Conservation (phyloP, 495 filamentous ascomycete species). For the Staphylotrichum longicolle region DNA sequence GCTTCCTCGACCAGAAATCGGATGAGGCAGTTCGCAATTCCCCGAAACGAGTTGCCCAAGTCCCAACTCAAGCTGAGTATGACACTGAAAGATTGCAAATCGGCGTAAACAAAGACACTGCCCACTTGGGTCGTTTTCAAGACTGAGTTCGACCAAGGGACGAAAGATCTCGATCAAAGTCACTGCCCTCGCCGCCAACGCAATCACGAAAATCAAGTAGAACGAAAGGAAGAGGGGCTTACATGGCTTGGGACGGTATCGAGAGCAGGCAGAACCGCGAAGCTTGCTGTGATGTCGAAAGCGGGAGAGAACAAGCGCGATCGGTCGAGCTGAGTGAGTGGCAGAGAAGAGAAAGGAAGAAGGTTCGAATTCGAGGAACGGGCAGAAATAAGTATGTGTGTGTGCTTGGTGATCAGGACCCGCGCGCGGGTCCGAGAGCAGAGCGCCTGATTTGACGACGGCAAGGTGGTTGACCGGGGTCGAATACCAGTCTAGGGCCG, state of each 20-base stretch:
- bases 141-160: not conserved
- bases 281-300: not conserved
- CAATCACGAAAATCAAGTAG: not conserved
- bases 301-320: not conserved
- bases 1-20: constrained; percentile 1
- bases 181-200: not conserved
- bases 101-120: constrained; percentile 1
- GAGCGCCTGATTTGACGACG: not conserved
- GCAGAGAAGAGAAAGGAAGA: not conserved
- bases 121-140: not conserved
- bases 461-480: not conserved
- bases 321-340: constrained; percentile 8
- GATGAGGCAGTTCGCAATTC: constrained; percentile 5
- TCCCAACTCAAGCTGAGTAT: not conserved
- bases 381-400: not conserved
- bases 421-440: constrained; percentile 5
- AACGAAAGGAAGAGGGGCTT: not conserved
- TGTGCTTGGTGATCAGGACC: not conserved
- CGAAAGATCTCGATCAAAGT: not conserved
- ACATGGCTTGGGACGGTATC: constrained; percentile 9
- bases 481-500: not conserved
- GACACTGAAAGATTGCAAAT: constrained; percentile 1
- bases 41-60: not conserved
- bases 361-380: not conserved
- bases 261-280: not conserved